Percentiles rank a stretch among this genome's conserved stretches.
Conservation (phyloP, 2,329 filamentous ascomycete species). For the Aspergillus amoenus region DNA sequence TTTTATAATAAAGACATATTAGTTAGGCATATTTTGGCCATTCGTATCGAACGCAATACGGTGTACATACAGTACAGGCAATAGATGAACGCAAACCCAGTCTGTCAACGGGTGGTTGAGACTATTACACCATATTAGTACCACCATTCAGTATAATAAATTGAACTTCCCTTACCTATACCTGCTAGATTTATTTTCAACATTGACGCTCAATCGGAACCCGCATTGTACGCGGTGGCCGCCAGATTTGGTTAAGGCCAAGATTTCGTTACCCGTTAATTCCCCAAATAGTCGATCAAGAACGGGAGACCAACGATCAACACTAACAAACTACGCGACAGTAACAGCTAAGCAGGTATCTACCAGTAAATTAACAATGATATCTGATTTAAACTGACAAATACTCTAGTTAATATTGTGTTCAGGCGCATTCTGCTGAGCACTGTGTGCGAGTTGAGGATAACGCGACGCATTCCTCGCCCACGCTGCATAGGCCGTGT, state of each 20-base stretch:
- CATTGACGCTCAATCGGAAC: not conserved
- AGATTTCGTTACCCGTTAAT: slow-evolving; percentile 8
- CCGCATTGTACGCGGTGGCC: not conserved
- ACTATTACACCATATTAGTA: not conserved
- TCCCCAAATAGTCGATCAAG: not conserved
- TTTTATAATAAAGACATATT: not conserved
- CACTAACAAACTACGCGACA: not conserved
- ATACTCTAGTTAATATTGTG: not conserved
- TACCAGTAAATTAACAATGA: not conserved
- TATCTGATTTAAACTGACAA: not conserved
- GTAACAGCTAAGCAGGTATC: not conserved
- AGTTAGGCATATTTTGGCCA: not conserved
- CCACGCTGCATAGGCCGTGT: not conserved
- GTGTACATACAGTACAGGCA: not conserved
- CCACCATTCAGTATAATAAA: not conserved
- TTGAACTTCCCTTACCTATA: not conserved
- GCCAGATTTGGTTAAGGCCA: slow-evolving; percentile 12
- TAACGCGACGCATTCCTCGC: slow-evolving; percentile 12
- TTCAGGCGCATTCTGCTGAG: not conserved
- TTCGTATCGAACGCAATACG: not conserved
- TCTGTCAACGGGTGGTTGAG: not conserved
- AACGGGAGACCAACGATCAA: not conserved
- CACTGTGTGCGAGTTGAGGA: not conserved
- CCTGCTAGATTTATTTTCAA: not conserved
- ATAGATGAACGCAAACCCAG: not conserved